A percentile compares a stretch with the other conserved stretches of the same genome.
These are phyloP conservation scores for Flagelloscypha sp. DNA, from an alignment of 768 basidiomycete species.

Conservation along the genomic window DNA sequence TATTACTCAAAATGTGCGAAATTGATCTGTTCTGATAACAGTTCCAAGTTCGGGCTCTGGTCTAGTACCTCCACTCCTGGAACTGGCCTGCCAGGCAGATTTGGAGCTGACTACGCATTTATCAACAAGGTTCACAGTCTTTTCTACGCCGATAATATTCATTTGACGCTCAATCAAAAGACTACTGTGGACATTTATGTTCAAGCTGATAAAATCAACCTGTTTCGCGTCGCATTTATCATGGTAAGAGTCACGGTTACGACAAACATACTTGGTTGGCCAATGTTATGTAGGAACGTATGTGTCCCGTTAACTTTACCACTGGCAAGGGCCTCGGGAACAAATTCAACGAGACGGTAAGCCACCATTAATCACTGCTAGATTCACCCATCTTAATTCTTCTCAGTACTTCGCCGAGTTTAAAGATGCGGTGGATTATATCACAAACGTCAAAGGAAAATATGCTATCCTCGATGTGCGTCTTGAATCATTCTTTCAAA, in stretches of 20 bases:
- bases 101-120: constrained; percentile 36
- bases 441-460: constrained; percentile 31
- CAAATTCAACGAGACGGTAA: constrained; percentile 37
- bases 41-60: constrained; percentile 38
- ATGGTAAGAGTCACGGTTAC: too few species aligned
- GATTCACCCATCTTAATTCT: neutral
- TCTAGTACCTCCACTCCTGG: constrained; percentile 24
- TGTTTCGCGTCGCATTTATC: constrained; percentile 41
- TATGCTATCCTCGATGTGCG: constrained; percentile 37
- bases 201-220: constrained; percentile 39
- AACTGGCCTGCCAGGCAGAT: constrained; percentile 34
- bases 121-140: constrained; percentile 33
- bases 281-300: too few species aligned
- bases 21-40: constrained; percentile 34
- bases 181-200: constrained; percentile 38
- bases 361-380: neutral
- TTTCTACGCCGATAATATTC: too few species aligned
- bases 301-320: too few species aligned
- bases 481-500: too few species aligned
- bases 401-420: constrained; percentile 34
- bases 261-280: too few species aligned
- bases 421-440: constrained; percentile 35
- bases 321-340: constrained; percentile 29
- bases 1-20: neutral
- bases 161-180: constrained; percentile 13